Base-by-base conservation (phyloP, 1,284 basidiomycete genomes). In the Athelia psychrophila region DNA sequence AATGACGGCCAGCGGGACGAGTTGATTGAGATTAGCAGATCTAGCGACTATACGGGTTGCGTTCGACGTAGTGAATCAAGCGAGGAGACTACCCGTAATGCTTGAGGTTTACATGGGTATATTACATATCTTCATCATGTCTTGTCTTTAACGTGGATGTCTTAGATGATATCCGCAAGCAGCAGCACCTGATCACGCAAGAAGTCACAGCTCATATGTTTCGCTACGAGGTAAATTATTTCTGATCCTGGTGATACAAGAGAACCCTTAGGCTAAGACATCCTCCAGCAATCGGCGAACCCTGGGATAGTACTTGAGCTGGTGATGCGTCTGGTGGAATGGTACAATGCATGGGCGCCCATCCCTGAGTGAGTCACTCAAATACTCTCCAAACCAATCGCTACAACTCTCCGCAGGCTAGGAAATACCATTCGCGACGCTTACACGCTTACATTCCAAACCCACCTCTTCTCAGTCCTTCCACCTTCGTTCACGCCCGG, bases 291-390 rank as follows among this genome's bases (percentile, higher is more conserved):
- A 48, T 72, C 71, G 35, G 64, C 68, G 20, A 76, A 84, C 53
- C 69, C 78, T 1, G 65, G 72, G 46, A 62, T 77, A 25, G 74
- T 89, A 15, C 73, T 72, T 8, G 66, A 68, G 40, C 76, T 88
- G 30, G 70, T 88, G 1, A 73, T 73, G 54, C 73, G 83, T 36
- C 64, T 88, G 9, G 69, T 80, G 18, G 77, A 83, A 27, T 89
- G 87, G 88, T 86, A 83, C 60, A 75, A 73, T 30, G 76, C 79
- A 16, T 89, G 87, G 86, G 71, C 75, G 23, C 86, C 86, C 1
- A 67, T 71, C 50, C 60, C 76, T 63, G 86, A 86, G 78, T 79
- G 66, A 67, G 69, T 70, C 23, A 22, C 42, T 38, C 35, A 23
- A 16, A 18, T 22, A 32, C 20, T 20, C 18, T 42, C 49, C 52